Evolutionary conservation across 495 filamentous ascomycete genomes (phyloP), one percentile per base, ranked within the genome.

Genomic region (Xylaria acuta): DNA sequence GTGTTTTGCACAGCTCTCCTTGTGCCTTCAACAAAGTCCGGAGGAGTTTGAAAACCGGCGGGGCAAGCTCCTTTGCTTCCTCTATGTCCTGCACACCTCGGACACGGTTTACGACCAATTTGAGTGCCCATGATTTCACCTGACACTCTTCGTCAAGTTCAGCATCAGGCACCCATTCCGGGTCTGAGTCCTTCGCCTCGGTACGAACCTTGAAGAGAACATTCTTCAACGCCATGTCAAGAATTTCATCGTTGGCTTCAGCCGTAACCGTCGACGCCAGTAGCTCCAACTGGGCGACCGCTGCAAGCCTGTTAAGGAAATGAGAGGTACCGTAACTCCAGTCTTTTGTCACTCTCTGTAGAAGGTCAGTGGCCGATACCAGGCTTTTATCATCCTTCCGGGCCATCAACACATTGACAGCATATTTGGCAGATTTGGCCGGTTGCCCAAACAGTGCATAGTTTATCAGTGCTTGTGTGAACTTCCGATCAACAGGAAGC

Each of bases 101-200:
- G 2, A 98, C 85, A 54, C 92, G 89, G 78, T 98, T 99, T 34
- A 97, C 93, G 25, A 98, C 88, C 41, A 93, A 91, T 76, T 91
- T 94, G 43, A 98, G 85, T n/a, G 95, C 93, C 86, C 94, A 94
- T 64, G 90, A 87, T 79, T 98, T 98, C 25, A 94, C 92, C 47
- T 90, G 86, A 20, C 91, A 90, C 74, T 98, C 94, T 22, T 94
- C 90, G 56, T 97, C 94, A 41, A 92, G 77, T 18, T 88, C 84
- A 2, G 87, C 84, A 66, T 95, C 90, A 59, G 84, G 74, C 78
- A 91, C 90, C 97, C 97, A 90, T 30, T 87, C 81, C 79, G 64
- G 81, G 78, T 85, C 89, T 47, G 80, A 80, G 5, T 84, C 82
- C 66, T 79, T 84, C 20, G 86, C 82, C 12, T 86, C 82, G 1